Conservation (phyloP, 2,329 filamentous ascomycete genomes). For the Alternaria conjuncta region DNA sequence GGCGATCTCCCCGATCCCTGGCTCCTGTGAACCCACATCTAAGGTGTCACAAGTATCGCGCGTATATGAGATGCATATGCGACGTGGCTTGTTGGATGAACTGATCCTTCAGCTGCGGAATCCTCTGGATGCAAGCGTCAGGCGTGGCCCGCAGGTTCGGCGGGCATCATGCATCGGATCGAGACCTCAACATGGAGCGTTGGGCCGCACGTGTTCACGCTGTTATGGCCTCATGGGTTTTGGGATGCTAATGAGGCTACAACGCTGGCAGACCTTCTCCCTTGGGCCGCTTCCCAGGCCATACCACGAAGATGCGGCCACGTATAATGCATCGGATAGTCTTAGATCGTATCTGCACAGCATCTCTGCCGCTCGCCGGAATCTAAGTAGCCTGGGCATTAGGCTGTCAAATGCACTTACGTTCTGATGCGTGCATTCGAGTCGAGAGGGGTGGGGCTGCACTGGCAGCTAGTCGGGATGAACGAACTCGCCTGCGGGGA, state of each 20-base stretch:
- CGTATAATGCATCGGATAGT: background rate
- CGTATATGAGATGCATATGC: slow-evolving; percentile 3
- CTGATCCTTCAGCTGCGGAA: background rate
- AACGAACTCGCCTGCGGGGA: slow-evolving; percentile 4
- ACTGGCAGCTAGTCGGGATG: background rate
- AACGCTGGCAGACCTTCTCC: background rate
- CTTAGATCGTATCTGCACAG: background rate
- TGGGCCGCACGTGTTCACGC: background rate
- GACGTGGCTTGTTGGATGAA: background rate
- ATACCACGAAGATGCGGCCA: background rate
- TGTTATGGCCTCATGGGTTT: background rate
- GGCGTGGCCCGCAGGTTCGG: background rate
- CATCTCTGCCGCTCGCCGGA: background rate
- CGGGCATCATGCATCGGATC: background rate
- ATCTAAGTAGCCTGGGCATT: background rate
- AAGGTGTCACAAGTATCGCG: background rate
- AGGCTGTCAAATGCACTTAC: background rate
- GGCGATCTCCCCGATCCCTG: background rate
- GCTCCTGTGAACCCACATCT: background rate
- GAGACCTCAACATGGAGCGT: background rate
- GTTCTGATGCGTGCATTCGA: background rate
- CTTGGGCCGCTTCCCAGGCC: too few relatives aligned
- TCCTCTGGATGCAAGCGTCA: background rate
- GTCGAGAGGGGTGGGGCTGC: slow-evolving; percentile 2
- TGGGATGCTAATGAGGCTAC: background rate